Conservation (phyloP, 768 basidiomycete genomes). For the Auricularia sp. region DNA sequence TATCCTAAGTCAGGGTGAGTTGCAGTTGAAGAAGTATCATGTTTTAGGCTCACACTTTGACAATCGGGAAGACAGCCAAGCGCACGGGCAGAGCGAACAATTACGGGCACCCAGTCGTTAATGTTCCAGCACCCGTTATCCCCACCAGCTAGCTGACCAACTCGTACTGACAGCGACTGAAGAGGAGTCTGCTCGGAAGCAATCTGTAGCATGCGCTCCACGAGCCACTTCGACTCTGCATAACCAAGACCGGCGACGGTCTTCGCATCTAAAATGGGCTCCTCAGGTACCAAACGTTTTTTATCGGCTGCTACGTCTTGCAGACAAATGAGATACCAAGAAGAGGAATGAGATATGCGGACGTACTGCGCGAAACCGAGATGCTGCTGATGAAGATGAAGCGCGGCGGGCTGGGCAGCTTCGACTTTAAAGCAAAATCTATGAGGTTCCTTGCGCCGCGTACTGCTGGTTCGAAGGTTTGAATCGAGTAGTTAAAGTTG, state of each 20-base stretch:
- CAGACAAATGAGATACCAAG: neutral
- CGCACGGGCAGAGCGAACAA: conserved; percentile 25
- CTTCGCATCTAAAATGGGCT: neutral
- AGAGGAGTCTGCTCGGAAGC: conserved; percentile 22
- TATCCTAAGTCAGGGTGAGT: neutral
- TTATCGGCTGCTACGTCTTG: neutral
- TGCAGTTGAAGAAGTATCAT: too few species aligned
- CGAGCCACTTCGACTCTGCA: conserved; percentile 35
- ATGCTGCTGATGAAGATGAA: conserved; percentile 35
- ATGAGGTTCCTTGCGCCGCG: conserved; percentile 29
- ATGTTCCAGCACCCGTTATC: conserved; percentile 30
- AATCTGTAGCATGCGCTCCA: conserved; percentile 22
- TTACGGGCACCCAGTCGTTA: conserved; percentile 36
- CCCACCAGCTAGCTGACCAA: conserved; percentile 29
- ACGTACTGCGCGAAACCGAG: conserved; percentile 21
- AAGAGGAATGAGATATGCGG: too few species aligned
- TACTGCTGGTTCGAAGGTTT: conserved; percentile 34
- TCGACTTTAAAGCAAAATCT: conserved; percentile 25
- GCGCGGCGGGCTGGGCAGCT: conserved; percentile 20
- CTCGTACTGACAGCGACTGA: conserved; percentile 25
- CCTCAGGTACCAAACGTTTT: neutral
- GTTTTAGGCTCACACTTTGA: too few species aligned
- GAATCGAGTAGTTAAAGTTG: conserved; percentile 30
- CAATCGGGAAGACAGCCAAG: conserved; percentile 25
- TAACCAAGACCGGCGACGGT: conserved; percentile 25